Evolutionary conservation across 1,139 yeast species (phyloP).

Genomic region (Kodamaea ohmeri): DNA sequence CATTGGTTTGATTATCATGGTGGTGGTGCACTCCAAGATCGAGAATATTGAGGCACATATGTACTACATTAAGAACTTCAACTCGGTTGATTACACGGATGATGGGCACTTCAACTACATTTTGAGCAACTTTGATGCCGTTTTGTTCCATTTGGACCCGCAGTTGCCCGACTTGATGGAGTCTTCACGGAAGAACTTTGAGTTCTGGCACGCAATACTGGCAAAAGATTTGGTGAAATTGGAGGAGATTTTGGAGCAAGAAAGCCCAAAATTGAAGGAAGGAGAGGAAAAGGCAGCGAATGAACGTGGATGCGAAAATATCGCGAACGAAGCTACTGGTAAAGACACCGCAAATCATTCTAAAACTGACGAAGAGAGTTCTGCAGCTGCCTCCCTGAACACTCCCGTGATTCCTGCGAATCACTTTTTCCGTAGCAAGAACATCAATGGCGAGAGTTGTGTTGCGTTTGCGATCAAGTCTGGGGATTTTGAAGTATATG

Average conservation of each 20-base stretch:
- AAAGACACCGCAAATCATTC: too few relatives aligned
- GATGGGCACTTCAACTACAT: constrained; percentile 44
- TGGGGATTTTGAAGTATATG: constrained; percentile 43
- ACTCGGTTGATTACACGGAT: constrained; percentile 27
- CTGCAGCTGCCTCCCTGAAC: not conserved
- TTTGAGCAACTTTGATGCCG: constrained; percentile 81
- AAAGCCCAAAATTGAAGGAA: constrained; percentile 1
- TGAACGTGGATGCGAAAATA: too few relatives aligned
- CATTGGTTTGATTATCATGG: constrained; percentile 69
- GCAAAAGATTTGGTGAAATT: constrained; percentile 27
- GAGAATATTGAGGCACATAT: constrained; percentile 62
- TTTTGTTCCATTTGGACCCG: constrained; percentile 56
- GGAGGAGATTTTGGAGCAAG: constrained; percentile 20
- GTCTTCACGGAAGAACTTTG: constrained; percentile 47
- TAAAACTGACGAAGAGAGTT: not conserved
- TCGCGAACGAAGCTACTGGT: not conserved
- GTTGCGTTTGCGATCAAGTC: constrained; percentile 52
- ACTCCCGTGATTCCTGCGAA: constrained; percentile 26
- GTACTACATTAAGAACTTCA: constrained; percentile 61
- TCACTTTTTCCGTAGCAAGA: constrained; percentile 51
- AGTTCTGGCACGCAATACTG: constrained; percentile 56
- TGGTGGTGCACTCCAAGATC: constrained; percentile 62
- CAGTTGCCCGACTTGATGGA: constrained; percentile 37
- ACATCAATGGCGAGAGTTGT: constrained; percentile 66
- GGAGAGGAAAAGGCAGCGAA: not conserved